These are phyloP conservation scores for Albizia julibrissin DNA, from an alignment of 306 rosid genomes.

Conservation along the genomic window DNA sequence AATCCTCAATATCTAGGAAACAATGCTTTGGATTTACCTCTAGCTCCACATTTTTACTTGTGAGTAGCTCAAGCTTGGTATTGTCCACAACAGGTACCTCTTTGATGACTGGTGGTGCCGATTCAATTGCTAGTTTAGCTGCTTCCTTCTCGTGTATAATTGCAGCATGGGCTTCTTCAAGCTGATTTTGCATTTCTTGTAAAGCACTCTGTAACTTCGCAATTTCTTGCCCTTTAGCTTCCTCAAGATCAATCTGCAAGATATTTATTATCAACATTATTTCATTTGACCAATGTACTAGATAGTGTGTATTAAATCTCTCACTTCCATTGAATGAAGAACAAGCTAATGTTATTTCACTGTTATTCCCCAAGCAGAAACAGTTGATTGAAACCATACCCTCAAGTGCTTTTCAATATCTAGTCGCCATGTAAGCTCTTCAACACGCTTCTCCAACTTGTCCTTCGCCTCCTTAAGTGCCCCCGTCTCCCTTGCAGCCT, in stretches of 20 bases:
- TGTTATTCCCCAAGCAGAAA: constrained; percentile 9
- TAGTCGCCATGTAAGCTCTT: constrained; percentile 87
- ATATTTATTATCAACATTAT: constrained; percentile 14
- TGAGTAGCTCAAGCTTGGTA: constrained; percentile 70
- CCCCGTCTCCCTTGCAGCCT: constrained; percentile 94
- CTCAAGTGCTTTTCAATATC: constrained; percentile 82
- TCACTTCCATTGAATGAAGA: constrained; percentile 1
- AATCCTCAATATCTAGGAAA: constrained; percentile 13
- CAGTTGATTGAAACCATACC: constrained; percentile 46
- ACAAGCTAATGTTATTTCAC: constrained; percentile 9
- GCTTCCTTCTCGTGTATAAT: constrained; percentile 79
- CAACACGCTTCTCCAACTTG: constrained; percentile 92
- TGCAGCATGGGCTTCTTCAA: constrained; percentile 72
- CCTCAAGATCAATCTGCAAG: constrained; percentile 79
- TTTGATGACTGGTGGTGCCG: constrained; percentile 86
- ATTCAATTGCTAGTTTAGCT: constrained; percentile 79
- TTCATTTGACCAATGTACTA: constrained; percentile 12
- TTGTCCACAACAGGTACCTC: constrained; percentile 81
- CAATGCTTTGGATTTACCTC: constrained; percentile 49
- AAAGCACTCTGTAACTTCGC: constrained; percentile 58
- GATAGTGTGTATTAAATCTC: not conserved
- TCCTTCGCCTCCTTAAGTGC: constrained; percentile 96
- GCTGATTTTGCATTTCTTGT: constrained; percentile 67
- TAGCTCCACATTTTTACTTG: constrained; percentile 61
- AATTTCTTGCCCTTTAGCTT: constrained; percentile 81